Percentiles rank a stretch among this genome's conserved stretches.
phyloP scores from a whole-genome alignment of 805 yeast species.

The Myxozyma monticola region DNA sequence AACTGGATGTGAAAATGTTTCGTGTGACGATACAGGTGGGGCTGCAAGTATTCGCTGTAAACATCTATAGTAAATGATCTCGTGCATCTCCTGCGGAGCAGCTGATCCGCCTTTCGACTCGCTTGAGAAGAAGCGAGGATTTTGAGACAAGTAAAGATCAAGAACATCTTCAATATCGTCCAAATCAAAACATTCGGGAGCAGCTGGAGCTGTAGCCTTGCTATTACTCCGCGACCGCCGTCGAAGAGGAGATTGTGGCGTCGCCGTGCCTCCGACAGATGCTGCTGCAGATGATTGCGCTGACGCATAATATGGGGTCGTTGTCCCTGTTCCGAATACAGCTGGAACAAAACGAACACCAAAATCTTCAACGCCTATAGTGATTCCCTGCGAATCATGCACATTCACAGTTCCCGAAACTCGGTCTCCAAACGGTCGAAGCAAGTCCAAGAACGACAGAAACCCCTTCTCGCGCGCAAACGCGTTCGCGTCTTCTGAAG shows the following conservation, averaged over 20 bases:
- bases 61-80: constrained; percentile 52
- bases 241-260: constrained; percentile 3
- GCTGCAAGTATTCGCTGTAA: constrained; percentile 61
- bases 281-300: neutral
- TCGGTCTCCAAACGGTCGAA: constrained; percentile 58
- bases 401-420: constrained; percentile 50
- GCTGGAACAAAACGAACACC: constrained; percentile 51
- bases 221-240: constrained; percentile 12
- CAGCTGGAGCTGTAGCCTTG: constrained; percentile 4
- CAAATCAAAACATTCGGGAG: constrained; percentile 17
- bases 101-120: constrained; percentile 25
- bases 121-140: constrained; percentile 28
- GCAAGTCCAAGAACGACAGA: constrained; percentile 49
- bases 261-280: neutral
- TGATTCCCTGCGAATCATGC: constrained; percentile 53
- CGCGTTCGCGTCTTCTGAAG: constrained; percentile 50
- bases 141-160: constrained; percentile 8
- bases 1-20: constrained; percentile 84
- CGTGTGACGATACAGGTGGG: constrained; percentile 68
- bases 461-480: constrained; percentile 46
- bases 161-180: constrained; percentile 21
- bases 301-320: neutral
- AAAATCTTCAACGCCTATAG: constrained; percentile 53
- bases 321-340: neutral
- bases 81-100: constrained; percentile 35